Evolutionary conservation across 2,329 filamentous ascomycete genomes (phyloP).

Genomic region (Apiospora arundinis): DNA sequence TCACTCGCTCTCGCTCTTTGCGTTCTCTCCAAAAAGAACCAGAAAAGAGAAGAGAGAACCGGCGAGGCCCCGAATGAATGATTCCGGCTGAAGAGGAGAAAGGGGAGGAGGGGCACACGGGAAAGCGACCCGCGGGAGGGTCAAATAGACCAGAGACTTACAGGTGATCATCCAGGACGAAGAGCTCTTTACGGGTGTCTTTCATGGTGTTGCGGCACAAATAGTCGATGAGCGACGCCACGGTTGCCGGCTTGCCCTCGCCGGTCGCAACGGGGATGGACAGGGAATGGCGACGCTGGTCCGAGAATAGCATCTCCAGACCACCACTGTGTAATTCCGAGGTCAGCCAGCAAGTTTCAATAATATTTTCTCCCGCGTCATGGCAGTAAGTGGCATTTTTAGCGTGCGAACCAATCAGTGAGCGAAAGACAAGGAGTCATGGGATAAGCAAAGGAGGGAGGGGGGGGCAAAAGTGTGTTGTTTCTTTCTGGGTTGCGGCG

Average conservation of each 20-base stretch:
- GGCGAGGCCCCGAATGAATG: not conserved
- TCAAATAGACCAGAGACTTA: conserved; percentile 56
- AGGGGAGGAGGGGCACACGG: conserved; percentile 18
- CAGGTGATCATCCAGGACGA: conserved; percentile 87
- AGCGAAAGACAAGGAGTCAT: conserved; percentile 18
- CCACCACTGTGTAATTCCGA: conserved; percentile 72
- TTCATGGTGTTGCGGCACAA: conserved; percentile 85
- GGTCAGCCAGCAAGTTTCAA: not conserved
- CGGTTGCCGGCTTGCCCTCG: conserved; percentile 66
- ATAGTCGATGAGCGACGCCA: conserved; percentile 78
- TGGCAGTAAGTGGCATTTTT: not conserved
- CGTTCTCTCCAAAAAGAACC: not conserved
- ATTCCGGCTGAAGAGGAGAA: not conserved
- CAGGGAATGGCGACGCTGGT: conserved; percentile 76
- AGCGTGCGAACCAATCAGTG: not conserved
- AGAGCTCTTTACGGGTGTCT: conserved; percentile 84
- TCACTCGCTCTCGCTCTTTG: not conserved
- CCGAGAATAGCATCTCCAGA: conserved; percentile 90
- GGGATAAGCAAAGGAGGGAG: conserved; percentile 19
- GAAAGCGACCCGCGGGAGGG: conserved; percentile 21
- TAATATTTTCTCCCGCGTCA: not conserved
- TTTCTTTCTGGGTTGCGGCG: not conserved
- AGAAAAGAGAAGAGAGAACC: not conserved
- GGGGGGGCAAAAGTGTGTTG: not conserved
- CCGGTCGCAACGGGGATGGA: conserved; percentile 68